Evolutionary conservation across 345 rosid species (phyloP).

Genomic region (Theobroma cacao): DNA sequence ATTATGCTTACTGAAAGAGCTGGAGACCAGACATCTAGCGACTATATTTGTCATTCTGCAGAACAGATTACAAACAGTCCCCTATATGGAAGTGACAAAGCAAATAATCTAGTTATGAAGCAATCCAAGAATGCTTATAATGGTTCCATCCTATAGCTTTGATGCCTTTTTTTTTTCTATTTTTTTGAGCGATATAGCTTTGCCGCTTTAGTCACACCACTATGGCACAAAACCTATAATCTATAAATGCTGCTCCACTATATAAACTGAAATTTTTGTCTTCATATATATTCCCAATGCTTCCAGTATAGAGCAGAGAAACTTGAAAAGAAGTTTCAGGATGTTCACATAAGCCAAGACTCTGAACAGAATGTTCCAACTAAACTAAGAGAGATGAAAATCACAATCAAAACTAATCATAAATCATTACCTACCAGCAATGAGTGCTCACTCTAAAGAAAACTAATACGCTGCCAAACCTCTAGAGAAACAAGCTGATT

Average conservation of each 20-base stretch:
- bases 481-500: background rate
- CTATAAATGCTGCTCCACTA: background rate
- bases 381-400: background rate
- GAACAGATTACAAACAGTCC: background rate
- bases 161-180: too few relatives aligned
- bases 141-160: background rate
- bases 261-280: background rate
- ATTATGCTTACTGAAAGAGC: background rate
- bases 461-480: background rate
- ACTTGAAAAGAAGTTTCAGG: background rate
- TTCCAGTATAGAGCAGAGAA: background rate
- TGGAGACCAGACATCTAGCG: background rate
- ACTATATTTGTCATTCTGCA: background rate
- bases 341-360: background rate
- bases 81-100: constrained; percentile 3
- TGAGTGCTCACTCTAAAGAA: background rate
- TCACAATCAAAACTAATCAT: background rate
- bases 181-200: too few relatives aligned
- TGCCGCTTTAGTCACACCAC: background rate
- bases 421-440: background rate
- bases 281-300: background rate
- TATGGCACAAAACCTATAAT: background rate
- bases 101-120: background rate
- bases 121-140: background rate
- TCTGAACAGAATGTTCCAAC: background rate